phyloP scores from a whole-genome alignment of 2,329 filamentous ascomycete species.

The Alternaria infectoria region DNA sequence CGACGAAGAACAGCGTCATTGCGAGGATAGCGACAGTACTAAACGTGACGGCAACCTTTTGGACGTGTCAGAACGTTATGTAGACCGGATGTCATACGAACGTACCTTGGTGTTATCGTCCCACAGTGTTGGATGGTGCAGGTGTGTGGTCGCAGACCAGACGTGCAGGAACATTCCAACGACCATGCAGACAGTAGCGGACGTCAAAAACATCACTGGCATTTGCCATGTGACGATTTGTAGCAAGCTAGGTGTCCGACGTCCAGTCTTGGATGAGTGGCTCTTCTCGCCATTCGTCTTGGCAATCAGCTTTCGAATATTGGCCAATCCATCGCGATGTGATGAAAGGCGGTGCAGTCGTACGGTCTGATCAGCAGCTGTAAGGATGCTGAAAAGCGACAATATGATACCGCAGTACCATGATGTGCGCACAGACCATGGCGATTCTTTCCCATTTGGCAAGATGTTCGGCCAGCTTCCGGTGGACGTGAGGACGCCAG shows the following conservation, averaged over 20 bases:
- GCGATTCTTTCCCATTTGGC: constrained; percentile 43
- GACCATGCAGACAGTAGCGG: constrained; percentile 47
- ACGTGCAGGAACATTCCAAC: constrained; percentile 49
- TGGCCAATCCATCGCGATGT: constrained; percentile 47
- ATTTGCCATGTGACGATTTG: constrained; percentile 50
- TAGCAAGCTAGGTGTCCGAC: constrained; percentile 29
- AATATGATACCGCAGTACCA: constrained; percentile 57
- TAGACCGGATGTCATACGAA: background rate
- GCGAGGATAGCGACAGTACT: constrained; percentile 18
- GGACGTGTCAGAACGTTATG: background rate
- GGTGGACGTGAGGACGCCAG: constrained; percentile 52
- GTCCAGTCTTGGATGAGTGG: constrained; percentile 25
- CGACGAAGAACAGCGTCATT: constrained; percentile 27
- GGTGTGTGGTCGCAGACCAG: constrained; percentile 42
- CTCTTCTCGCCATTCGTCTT: constrained; percentile 30
- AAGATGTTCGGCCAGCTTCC: constrained; percentile 54
- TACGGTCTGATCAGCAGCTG: constrained; percentile 52
- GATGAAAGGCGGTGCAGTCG: constrained; percentile 52
- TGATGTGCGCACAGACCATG: constrained; percentile 51
- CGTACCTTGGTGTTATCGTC: constrained; percentile 40
- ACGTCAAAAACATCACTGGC: constrained; percentile 46
- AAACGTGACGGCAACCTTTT: constrained; percentile 26
- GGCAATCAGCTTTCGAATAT: constrained; percentile 46
- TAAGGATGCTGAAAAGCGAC: constrained; percentile 58
- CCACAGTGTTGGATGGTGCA: constrained; percentile 34